Percentiles rank a stretch among this genome's conserved stretches.
Conservation (phyloP, 306 rosid genomes). For the Oemleria cerasiformis region DNA sequence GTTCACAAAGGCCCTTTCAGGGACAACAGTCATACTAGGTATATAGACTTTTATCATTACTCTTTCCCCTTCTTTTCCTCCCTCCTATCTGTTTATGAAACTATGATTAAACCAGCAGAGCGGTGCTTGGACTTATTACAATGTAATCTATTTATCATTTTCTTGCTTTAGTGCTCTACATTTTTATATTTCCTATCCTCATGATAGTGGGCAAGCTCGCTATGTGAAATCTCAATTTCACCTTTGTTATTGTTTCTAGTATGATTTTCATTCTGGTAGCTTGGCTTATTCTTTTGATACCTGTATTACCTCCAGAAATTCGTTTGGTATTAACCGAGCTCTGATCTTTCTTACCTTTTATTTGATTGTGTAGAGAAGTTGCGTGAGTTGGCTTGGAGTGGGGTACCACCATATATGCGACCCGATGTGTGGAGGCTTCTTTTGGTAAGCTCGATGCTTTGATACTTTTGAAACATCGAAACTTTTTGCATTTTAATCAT, state of each 20-base stretch:
- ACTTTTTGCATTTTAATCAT: not conserved
- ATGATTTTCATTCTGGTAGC: not conserved
- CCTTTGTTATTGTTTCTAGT: not conserved
- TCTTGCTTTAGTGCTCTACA: not conserved
- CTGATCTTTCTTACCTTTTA: not conserved
- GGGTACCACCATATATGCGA: slow-evolving; percentile 85
- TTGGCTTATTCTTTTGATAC: not conserved
- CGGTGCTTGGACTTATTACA: not conserved
- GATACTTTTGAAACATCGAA: slow-evolving; percentile 5
- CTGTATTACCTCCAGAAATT: not conserved
- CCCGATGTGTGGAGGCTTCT: slow-evolving; percentile 91
- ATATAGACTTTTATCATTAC: slow-evolving; percentile 22
- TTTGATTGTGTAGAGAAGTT: slow-evolving; percentile 62
- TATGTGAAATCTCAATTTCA: not conserved
- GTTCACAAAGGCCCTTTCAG: slow-evolving; percentile 78
- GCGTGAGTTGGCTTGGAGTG: slow-evolving; percentile 97
- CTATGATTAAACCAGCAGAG: not conserved
- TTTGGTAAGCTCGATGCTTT: slow-evolving; percentile 56
- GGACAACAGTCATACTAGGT: slow-evolving; percentile 74
- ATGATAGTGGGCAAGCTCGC: not conserved
- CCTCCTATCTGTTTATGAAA: not conserved
- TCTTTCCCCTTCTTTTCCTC: slow-evolving; percentile 1
- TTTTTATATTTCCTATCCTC: not conserved
- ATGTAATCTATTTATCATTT: not conserved
- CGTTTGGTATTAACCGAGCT: too few species aligned